Conservation (phyloP, 2,329 filamentous ascomycete species). For the Davidsoniella neocaledoniae region DNA sequence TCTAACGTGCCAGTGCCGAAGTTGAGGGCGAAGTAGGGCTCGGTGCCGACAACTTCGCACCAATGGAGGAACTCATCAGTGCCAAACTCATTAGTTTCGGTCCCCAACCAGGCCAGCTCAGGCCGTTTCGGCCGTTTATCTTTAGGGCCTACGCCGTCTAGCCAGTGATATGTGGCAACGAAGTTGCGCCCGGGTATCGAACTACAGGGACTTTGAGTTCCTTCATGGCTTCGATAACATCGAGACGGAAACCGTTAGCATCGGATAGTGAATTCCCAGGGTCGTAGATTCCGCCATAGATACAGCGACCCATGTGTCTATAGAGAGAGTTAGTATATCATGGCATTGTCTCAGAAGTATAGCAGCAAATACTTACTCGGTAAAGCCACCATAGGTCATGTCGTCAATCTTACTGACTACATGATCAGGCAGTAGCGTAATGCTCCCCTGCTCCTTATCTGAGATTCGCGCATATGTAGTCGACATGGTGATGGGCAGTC, state of each 20-base stretch:
- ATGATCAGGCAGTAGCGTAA: constrained; percentile 46
- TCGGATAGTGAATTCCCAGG: constrained; percentile 58
- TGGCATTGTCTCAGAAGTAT: background rate
- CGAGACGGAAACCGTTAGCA: constrained; percentile 57
- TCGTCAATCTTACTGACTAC: constrained; percentile 58
- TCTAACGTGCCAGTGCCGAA: constrained; percentile 53
- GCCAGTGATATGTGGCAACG: constrained; percentile 71
- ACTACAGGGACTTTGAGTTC: constrained; percentile 63
- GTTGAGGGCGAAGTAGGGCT: constrained; percentile 68
- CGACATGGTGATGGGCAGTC: constrained; percentile 18
- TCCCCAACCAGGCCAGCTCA: constrained; percentile 64
- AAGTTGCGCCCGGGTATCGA: constrained; percentile 72
- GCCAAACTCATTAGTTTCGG: constrained; percentile 63
- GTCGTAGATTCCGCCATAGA: constrained; percentile 76
- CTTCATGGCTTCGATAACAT: constrained; percentile 57
- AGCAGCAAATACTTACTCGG: constrained; percentile 40
- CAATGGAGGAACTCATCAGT: constrained; percentile 78
- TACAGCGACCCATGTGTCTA: constrained; percentile 77
- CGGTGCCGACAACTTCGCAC: constrained; percentile 55
- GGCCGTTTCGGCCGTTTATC: constrained; percentile 47
- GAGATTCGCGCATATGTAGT: constrained; percentile 54
- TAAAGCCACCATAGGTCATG: constrained; percentile 73
- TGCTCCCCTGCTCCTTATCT: constrained; percentile 42
- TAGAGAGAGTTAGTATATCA: background rate
- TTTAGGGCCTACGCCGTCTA: constrained; percentile 60